A percentile compares a stretch with the other conserved stretches of the same genome.
Evolutionary conservation across 2,329 filamentous ascomycete genomes (phyloP).

Genomic region (Aspergillus ruber): DNA sequence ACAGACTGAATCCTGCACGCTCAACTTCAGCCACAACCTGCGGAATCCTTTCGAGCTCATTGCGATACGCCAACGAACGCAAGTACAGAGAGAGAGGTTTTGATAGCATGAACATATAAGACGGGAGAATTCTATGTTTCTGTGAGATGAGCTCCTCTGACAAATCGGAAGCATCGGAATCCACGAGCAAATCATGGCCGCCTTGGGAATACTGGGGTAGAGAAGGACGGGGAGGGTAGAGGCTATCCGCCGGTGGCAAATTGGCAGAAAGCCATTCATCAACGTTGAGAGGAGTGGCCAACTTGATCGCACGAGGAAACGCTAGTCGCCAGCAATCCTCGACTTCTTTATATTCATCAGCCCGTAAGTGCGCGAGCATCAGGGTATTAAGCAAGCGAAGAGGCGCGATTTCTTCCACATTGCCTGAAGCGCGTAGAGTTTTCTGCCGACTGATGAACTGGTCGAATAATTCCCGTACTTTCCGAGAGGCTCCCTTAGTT

Average conservation of each 20-base stretch:
- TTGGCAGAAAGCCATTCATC: slow-evolving; percentile 12
- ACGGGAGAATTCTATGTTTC: slow-evolving; percentile 22
- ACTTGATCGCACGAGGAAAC: slow-evolving; percentile 46
- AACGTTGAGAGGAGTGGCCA: slow-evolving; percentile 32
- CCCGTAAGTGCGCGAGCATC: slow-evolving; percentile 60
- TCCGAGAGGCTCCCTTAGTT: slow-evolving; percentile 38
- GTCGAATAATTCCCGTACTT: slow-evolving; percentile 51
- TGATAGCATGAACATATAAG: slow-evolving; percentile 45
- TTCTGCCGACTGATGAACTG: slow-evolving; percentile 37
- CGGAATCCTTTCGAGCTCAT: slow-evolving; percentile 48
- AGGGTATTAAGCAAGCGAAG: slow-evolving; percentile 55
- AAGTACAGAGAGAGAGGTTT: slow-evolving; percentile 48
- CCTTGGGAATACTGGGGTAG: slow-evolving; percentile 2
- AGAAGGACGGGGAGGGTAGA: slow-evolving; percentile 8
- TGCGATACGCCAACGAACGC: slow-evolving; percentile 46
- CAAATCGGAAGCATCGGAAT: not conserved
- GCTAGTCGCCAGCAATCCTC: slow-evolving; percentile 61
- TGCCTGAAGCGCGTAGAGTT: slow-evolving; percentile 4
- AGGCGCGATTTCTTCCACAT: slow-evolving; percentile 37
- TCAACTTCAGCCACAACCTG: slow-evolving; percentile 52
- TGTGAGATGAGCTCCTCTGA: not conserved
- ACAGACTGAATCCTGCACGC: slow-evolving; percentile 63
- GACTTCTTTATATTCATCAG: slow-evolving; percentile 55
- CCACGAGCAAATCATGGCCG: slow-evolving; percentile 3
- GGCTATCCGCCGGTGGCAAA: slow-evolving; percentile 3